Conservation (phyloP, 306 rosid genomes). For the Bauhinia variegata region DNA sequence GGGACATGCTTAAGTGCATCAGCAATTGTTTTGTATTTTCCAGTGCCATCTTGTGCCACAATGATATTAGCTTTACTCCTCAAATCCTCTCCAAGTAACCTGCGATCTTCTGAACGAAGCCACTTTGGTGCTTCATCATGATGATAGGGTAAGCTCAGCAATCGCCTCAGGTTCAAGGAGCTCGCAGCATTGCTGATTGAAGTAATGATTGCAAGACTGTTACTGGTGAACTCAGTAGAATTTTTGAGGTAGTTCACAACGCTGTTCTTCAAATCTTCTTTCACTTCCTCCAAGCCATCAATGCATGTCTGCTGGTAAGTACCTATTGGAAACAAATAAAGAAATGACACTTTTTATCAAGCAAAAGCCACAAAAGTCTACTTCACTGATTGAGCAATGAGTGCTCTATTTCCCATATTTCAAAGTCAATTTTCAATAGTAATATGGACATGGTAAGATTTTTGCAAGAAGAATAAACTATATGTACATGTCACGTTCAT, state of each 20-base stretch:
- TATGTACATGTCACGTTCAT: too few relatives aligned
- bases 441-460: too few relatives aligned
- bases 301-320: conserved; percentile 74
- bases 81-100: conserved; percentile 34
- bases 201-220: conserved; percentile 73
- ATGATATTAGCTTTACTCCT: conserved; percentile 45
- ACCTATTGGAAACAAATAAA: conserved; percentile 40
- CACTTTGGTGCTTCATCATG: conserved; percentile 37
- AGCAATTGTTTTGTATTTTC: conserved; percentile 56
- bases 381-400: too few relatives aligned
- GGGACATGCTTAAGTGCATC: conserved; percentile 64
- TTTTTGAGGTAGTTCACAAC: conserved; percentile 48
- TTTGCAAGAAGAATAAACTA: too few relatives aligned
- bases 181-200: conserved; percentile 38
- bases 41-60: conserved; percentile 60
- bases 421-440: too few relatives aligned
- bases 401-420: too few relatives aligned
- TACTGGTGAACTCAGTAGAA: conserved; percentile 68
- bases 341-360: not conserved
- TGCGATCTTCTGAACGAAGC: conserved; percentile 38
- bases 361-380: not conserved
- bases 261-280: conserved; percentile 16
- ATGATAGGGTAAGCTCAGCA: conserved; percentile 28
- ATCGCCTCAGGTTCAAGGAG: conserved; percentile 44
- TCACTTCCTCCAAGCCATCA: conserved; percentile 56